These are phyloP conservation scores for Calonectria hawksworthii DNA, from an alignment of 2,329 filamentous ascomycete genomes.

Conservation along the genomic window DNA sequence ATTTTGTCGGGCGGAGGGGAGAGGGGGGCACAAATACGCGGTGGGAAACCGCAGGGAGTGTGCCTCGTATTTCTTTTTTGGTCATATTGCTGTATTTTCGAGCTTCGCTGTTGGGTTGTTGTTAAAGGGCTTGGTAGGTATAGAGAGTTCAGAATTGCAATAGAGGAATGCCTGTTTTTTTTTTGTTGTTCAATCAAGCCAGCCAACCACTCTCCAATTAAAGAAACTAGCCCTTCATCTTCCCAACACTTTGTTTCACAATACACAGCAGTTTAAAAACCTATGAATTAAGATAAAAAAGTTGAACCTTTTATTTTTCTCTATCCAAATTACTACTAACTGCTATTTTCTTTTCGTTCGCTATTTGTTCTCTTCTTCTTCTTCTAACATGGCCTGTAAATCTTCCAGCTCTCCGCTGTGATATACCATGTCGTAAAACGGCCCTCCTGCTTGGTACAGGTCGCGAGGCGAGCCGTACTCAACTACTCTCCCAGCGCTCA, in stretches of 20 bases:
- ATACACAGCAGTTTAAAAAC: neutral
- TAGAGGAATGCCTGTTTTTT: neutral
- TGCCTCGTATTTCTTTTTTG: neutral
- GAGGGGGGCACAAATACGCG: neutral
- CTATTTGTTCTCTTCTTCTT: slow-evolving; percentile 26
- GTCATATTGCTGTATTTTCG: neutral
- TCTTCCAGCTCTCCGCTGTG: slow-evolving; percentile 68
- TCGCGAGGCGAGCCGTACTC: slow-evolving; percentile 66
- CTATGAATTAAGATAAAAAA: neutral
- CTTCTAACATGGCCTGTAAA: slow-evolving; percentile 53
- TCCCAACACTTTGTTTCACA: neutral
- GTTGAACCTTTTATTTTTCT: neutral
- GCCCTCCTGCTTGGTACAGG: slow-evolving; percentile 59
- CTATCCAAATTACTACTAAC: neutral
- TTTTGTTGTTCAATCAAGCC: neutral
- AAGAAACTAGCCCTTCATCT: no score
- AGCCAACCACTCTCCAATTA: no score
- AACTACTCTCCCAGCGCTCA: slow-evolving; percentile 66
- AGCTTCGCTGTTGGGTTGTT: neutral
- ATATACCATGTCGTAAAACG: slow-evolving; percentile 69
- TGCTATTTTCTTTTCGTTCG: neutral
- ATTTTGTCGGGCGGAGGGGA: no score
- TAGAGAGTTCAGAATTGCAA: slow-evolving; percentile 2
- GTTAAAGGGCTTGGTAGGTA: neutral
- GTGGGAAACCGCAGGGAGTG: neutral